phyloP scores from a whole-genome alignment of 352 stramenopile genomes.

The Pythium vanterpoolii region DNA sequence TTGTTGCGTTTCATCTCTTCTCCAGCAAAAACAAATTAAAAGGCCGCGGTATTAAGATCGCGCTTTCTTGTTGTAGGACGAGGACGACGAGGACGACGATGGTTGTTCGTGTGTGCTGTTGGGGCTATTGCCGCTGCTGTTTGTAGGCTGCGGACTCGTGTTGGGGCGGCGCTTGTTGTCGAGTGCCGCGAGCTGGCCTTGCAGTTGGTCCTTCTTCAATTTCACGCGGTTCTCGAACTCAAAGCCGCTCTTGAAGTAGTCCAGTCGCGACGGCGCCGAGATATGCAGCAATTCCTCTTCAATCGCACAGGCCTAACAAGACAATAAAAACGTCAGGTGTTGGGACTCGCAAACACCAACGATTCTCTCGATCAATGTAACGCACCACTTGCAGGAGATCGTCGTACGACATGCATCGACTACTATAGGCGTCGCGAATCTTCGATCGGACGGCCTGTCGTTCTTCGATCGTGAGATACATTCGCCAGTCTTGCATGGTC shows the following conservation, averaged over 20 bases:
- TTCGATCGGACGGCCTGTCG: slow-evolving; percentile 84
- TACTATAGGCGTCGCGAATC: slow-evolving; percentile 85
- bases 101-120: slow-evolving; percentile 30
- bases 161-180: slow-evolving; percentile 71
- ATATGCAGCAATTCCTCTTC: slow-evolving; percentile 89
- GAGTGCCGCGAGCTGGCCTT: slow-evolving; percentile 76
- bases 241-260: slow-evolving; percentile 91
- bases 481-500: slow-evolving; percentile 86
- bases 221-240: slow-evolving; percentile 90
- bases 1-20: too few species aligned
- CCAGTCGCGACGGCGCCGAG: slow-evolving; percentile 79
- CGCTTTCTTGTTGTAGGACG: slow-evolving; percentile 52
- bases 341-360: neutral
- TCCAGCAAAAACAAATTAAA: too few species aligned
- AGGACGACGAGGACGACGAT: slow-evolving; percentile 48
- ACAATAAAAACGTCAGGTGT: neutral
- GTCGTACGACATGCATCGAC: slow-evolving; percentile 80
- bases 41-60: too few species aligned
- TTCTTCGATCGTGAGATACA: slow-evolving; percentile 90
- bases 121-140: slow-evolving; percentile 37
- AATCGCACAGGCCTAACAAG: slow-evolving; percentile 75
- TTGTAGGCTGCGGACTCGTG: slow-evolving; percentile 30
- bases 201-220: slow-evolving; percentile 86
- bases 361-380: too few species aligned
- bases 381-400: slow-evolving; percentile 87